A percentile compares a stretch with the other conserved stretches of the same genome.
Conservation (phyloP, 768 basidiomycete species). For the Mrakia gelida region DNA sequence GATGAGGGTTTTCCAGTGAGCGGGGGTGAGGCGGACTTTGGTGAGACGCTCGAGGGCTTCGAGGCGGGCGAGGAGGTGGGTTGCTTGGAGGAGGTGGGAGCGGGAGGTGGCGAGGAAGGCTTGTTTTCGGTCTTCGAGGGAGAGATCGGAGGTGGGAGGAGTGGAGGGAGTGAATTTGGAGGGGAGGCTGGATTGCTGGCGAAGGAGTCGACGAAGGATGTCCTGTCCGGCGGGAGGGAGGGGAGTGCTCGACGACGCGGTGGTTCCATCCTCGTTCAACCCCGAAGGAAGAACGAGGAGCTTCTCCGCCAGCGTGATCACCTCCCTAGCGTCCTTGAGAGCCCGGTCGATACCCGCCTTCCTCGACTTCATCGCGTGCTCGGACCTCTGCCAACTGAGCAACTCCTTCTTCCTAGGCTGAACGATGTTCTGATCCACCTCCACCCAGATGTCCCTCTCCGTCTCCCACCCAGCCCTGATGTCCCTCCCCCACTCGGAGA, state of each 20-base stretch:
- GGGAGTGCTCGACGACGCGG: background rate
- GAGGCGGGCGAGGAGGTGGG: background rate
- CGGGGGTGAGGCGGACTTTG: background rate
- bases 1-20: background rate
- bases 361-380: background rate
- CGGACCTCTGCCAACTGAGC: background rate
- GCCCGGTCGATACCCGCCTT: background rate
- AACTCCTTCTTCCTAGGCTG: background rate
- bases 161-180: background rate
- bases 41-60: background rate
- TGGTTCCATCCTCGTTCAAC: background rate
- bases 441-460: background rate
- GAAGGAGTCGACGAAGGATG: background rate
- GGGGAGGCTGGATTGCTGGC: background rate
- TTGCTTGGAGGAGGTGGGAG: background rate
- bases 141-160: background rate
- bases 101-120: background rate
- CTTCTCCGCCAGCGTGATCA: background rate
- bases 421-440: background rate
- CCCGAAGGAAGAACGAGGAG: background rate
- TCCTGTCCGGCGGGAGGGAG: background rate
- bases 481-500: background rate
- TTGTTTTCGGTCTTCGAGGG: background rate
- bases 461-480: background rate
- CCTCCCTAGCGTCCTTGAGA: background rate